phyloP scores from a whole-genome alignment of 2,329 filamentous ascomycete genomes.

The Coccinonectria pachysandricola region DNA sequence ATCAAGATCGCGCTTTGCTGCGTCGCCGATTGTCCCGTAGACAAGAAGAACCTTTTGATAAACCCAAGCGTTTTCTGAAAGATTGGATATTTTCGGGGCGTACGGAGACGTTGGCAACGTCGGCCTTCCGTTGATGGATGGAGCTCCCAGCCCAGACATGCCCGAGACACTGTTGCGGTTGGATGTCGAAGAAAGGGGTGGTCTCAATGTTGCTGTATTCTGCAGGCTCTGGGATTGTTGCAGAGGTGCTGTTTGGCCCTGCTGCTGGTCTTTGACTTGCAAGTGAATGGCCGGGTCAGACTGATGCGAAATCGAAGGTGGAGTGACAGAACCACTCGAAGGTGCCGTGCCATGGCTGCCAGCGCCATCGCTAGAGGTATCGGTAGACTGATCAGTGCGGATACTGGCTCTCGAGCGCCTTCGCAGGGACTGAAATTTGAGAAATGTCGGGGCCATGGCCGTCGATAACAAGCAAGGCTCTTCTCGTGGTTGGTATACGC shows the following conservation, averaged over 20 bases:
- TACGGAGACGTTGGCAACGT: slow-evolving; percentile 62
- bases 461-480: slow-evolving; percentile 12
- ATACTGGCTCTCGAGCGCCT: slow-evolving; percentile 69
- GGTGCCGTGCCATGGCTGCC: slow-evolving; percentile 48
- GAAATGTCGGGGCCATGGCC: slow-evolving; percentile 53
- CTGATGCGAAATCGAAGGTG: slow-evolving; percentile 59
- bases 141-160: slow-evolving; percentile 51
- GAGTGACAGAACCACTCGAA: slow-evolving; percentile 61
- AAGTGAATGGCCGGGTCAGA: slow-evolving; percentile 56
- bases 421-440: slow-evolving; percentile 60
- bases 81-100: slow-evolving; percentile 68
- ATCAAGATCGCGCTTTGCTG: slow-evolving; percentile 57
- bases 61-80: slow-evolving; percentile 77
- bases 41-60: slow-evolving; percentile 84
- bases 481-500: slow-evolving; percentile 6
- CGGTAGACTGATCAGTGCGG: slow-evolving; percentile 51
- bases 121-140: slow-evolving; percentile 42
- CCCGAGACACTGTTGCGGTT: slow-evolving; percentile 56
- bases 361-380: slow-evolving; percentile 50
- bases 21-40: slow-evolving; percentile 70
- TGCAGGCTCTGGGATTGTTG: slow-evolving; percentile 10
- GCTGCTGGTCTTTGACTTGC: slow-evolving; percentile 39
- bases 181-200: slow-evolving; percentile 29
- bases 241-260: slow-evolving; percentile 1
- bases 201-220: slow-evolving; percentile 20